Evolutionary conservation across 208 protist species (phyloP).

Genomic region (Leishmania guyanensis): DNA sequence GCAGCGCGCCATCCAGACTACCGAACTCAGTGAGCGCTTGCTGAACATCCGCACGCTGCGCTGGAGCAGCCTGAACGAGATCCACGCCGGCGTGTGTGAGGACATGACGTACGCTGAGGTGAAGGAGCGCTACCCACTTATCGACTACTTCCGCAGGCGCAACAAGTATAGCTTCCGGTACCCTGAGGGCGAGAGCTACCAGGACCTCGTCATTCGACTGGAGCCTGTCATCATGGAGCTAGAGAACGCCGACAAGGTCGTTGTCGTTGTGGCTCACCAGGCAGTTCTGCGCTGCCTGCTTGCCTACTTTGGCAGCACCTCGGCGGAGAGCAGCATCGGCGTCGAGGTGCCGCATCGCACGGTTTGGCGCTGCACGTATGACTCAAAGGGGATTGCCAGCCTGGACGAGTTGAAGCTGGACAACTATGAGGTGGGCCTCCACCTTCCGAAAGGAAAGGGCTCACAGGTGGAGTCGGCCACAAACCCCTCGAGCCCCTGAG

Average conservation of each 20-base stretch:
- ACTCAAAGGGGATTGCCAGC: slow-evolving; percentile 80
- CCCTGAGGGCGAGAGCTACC: slow-evolving; percentile 89
- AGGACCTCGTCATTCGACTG: slow-evolving; percentile 85
- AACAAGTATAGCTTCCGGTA: slow-evolving; percentile 92
- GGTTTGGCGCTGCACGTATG: slow-evolving; percentile 86
- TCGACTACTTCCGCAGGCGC: slow-evolving; percentile 71
- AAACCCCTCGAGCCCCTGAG: not conserved
- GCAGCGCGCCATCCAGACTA: slow-evolving; percentile 84
- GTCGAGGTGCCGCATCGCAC: slow-evolving; percentile 82
- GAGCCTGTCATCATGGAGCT: slow-evolving; percentile 93
- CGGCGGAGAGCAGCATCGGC: slow-evolving; percentile 76
- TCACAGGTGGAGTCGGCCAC: not conserved
- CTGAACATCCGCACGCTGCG: slow-evolving; percentile 75
- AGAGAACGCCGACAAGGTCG: slow-evolving; percentile 80
- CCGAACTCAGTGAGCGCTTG: slow-evolving; percentile 61
- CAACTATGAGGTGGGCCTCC: slow-evolving; percentile 41
- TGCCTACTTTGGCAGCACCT: slow-evolving; percentile 85
- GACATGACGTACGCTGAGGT: slow-evolving; percentile 87
- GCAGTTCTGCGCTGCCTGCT: slow-evolving; percentile 85
- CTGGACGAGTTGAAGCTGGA: slow-evolving; percentile 77
- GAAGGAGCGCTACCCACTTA: slow-evolving; percentile 65
- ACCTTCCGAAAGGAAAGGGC: not conserved
- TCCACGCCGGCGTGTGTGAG: slow-evolving; percentile 90
- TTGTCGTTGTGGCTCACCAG: slow-evolving; percentile 88
- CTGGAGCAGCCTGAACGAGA: slow-evolving; percentile 89